Evolutionary conservation across 495 filamentous ascomycete species (phyloP), one percentile per base, ranked within the genome.

Genomic region (Hyphodiscus hymeniophilus): DNA sequence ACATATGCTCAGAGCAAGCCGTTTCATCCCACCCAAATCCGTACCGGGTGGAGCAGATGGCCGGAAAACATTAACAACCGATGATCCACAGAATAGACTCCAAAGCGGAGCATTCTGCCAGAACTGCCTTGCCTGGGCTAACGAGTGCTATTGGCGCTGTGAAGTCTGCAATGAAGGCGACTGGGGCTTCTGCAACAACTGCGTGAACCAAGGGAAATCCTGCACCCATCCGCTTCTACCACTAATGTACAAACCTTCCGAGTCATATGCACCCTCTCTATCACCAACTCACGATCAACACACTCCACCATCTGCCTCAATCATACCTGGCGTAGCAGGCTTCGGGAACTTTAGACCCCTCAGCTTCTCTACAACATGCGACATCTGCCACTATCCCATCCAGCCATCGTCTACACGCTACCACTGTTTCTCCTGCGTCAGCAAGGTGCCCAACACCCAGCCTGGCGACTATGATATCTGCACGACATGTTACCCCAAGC

Each of bases 141-240:
- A 92, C 50, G 73, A 81, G 18, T 87, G 83, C 60, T 89, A 82
- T 60, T 95, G 88, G 89, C 77, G 82, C 48, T 95, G 89, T 62
- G 76, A 78, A 45, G 54, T 69, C 31, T 95, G 89, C 64, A 94
- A 94, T 56, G 82, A 90, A 45, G 89, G 85, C 21, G 88, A 89
- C 57, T 95, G 89, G 89, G 89, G 89, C 0, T 95, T 86, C 57
- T 95, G 89, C 65, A 82, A 83, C 50, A 59, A 64, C 47, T 95
- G 89, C 58, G 86, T 94, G 22, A 87, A 86, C 38, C 78, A 79
- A 62, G 85, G 81, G 11, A 70, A 70, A 35, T 80, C 77, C 53
- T 95, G 89, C 65, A 85, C 79, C 0, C 89, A 95, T 57, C 67
- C 80, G 0, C 66, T 95, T 0, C 68, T 91, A 1, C 85, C 89